phyloP scores from a whole-genome alignment of 2,329 filamentous ascomycete species.

The Aspergillus floridensis region DNA sequence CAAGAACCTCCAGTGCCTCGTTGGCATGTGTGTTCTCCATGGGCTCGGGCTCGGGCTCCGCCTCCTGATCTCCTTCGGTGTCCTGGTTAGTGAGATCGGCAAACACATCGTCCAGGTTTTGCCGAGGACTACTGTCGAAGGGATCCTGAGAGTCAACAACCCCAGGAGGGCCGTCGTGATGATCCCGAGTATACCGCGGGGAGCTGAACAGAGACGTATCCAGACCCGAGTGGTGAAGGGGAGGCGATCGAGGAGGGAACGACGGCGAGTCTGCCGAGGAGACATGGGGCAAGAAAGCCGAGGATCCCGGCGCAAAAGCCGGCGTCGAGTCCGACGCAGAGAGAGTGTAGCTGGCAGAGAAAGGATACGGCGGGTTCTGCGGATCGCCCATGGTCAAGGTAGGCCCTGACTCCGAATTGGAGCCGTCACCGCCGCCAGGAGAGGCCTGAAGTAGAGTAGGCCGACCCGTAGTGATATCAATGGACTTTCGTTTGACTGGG shows the following conservation, averaged over 20 bases:
- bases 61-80: slow-evolving; percentile 32
- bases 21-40: slow-evolving; percentile 49
- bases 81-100: slow-evolving; percentile 48
- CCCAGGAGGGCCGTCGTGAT: slow-evolving; percentile 30
- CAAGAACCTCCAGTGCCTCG: slow-evolving; percentile 46
- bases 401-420: slow-evolving; percentile 32
- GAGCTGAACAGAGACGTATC: slow-evolving; percentile 45
- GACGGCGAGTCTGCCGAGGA: slow-evolving; percentile 33
- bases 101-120: slow-evolving; percentile 46
- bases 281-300: slow-evolving; percentile 39
- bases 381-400: slow-evolving; percentile 34
- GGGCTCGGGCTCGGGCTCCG: slow-evolving; percentile 27
- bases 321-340: slow-evolving; percentile 37
- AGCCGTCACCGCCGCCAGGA: slow-evolving; percentile 20
- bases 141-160: slow-evolving; percentile 33
- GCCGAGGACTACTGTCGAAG: slow-evolving; percentile 41
- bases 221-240: slow-evolving; percentile 33
- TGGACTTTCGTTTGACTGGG: slow-evolving; percentile 66
- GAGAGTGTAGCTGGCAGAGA: slow-evolving; percentile 41
- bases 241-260: slow-evolving; percentile 41
- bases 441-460: slow-evolving; percentile 32
- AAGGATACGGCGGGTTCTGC: slow-evolving; percentile 34
- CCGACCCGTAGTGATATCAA: slow-evolving; percentile 43
- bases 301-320: slow-evolving; percentile 35
- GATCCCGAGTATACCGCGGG: slow-evolving; percentile 36